Evolutionary conservation across 192 early-diverging fungal species (phyloP).

Genomic region (Jimgerdemannia flammicorona): DNA sequence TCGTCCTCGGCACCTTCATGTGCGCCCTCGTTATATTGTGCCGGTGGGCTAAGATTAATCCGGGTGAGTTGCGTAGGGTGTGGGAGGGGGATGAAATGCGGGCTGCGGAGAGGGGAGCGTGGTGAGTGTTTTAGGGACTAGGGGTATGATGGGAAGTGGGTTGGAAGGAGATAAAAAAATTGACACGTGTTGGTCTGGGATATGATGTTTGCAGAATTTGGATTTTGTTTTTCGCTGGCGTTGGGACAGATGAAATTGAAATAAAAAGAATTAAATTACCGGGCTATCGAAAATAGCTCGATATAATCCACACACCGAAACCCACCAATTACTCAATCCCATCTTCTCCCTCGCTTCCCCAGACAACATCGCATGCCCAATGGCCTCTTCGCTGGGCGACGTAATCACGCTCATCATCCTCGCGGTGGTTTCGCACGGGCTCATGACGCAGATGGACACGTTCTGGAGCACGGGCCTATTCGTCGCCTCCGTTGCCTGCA

Average conservation of each 20-base stretch:
- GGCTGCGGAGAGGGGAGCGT: neutral
- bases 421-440: conserved; percentile 43
- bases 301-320: no score
- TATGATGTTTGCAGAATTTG: no score
- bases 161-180: neutral
- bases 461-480: conserved; percentile 23
- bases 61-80: conserved; percentile 41
- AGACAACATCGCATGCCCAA: conserved; percentile 76
- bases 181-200: no score
- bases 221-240: no score
- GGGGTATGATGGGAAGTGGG: neutral
- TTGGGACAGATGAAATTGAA: no score
- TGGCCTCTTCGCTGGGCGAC: conserved; percentile 73
- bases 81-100: neutral
- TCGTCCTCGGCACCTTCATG: conserved; percentile 71
- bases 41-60: conserved; percentile 63
- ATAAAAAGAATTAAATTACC: no score
- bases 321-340: neutral
- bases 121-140: neutral
- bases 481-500: conserved; percentile 28
- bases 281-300: no score
- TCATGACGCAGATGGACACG: conserved; percentile 50
- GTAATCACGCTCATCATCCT: conserved; percentile 65
- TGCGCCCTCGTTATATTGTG: conserved; percentile 62
- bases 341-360: neutral